Percentiles rank a stretch among this genome's conserved stretches.
These are phyloP conservation scores for Debaryomyces sp. DNA, from an alignment of 1,139 yeast genomes.

Conservation along the genomic window DNA sequence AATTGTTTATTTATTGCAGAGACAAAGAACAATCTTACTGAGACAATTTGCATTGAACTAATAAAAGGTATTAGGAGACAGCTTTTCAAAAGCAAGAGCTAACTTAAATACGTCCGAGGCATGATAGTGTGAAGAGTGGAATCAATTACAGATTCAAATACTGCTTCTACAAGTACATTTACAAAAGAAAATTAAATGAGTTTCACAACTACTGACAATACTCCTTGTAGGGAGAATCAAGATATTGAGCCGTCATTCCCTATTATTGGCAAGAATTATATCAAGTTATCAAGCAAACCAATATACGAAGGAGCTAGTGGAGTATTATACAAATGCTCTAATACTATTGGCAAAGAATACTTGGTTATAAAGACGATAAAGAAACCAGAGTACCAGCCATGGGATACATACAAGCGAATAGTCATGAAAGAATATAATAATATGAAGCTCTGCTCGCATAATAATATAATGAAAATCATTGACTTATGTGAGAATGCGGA, in stretches of 20 bases:
- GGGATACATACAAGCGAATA: slow-evolving; percentile 17
- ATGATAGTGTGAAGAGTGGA: not conserved
- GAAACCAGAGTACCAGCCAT: slow-evolving; percentile 18
- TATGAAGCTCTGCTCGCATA: slow-evolving; percentile 29
- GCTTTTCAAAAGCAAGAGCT: too few species aligned
- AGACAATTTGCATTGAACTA: not conserved
- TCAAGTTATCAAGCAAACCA: slow-evolving; percentile 28
- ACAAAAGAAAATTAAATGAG: not conserved
- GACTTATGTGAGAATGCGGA: slow-evolving; percentile 24
- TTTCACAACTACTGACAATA: not conserved
- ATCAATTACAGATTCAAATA: not conserved
- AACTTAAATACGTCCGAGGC: not conserved
- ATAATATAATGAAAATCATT: slow-evolving; percentile 32
- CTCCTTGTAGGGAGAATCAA: not conserved
- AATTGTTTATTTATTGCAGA: not conserved
- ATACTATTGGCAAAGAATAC: slow-evolving; percentile 18
- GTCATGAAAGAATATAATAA: slow-evolving; percentile 35
- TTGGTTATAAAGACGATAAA: slow-evolving; percentile 39
- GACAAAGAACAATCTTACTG: not conserved
- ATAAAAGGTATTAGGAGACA: not conserved
- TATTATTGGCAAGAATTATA: slow-evolving; percentile 19
- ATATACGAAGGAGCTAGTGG: slow-evolving; percentile 52
- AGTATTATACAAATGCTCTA: slow-evolving; percentile 35
- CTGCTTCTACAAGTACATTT: not conserved
- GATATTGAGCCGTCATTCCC: not conserved